Evolutionary conservation across 208 protist species (phyloP).

Genomic region (Leishmania mexicana): DNA sequence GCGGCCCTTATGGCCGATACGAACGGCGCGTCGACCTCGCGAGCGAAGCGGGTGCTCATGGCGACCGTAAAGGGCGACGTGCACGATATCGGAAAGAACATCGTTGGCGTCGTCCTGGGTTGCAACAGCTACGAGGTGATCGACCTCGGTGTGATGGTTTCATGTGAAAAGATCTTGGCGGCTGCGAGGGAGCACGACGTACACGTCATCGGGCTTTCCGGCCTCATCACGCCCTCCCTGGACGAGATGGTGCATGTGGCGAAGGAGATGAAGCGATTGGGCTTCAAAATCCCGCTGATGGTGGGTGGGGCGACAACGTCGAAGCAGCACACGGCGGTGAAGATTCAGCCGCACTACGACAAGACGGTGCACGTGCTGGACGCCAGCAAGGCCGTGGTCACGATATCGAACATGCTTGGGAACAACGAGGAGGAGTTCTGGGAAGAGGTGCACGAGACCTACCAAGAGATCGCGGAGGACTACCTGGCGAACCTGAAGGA

Average conservation of each 20-base stretch:
- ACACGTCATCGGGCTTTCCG: constrained; percentile 95
- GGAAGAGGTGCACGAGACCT: constrained; percentile 88
- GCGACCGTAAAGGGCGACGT: constrained; percentile 98
- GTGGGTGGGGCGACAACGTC: constrained; percentile 97
- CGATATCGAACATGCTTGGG: constrained; percentile 80
- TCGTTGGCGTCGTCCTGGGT: constrained; percentile 96
- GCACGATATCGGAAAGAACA: constrained; percentile 99
- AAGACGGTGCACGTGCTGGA: constrained; percentile 94
- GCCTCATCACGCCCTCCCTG: constrained; percentile 97
- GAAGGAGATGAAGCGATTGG: constrained; percentile 91
- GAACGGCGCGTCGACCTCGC: constrained; percentile 22
- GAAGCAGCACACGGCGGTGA: constrained; percentile 97
- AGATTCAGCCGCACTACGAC: constrained; percentile 94
- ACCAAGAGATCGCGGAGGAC: constrained; percentile 93
- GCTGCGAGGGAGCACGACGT: constrained; percentile 79
- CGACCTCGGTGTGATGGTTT: constrained; percentile 95
- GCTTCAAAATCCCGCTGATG: constrained; percentile 90
- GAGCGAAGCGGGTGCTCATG: constrained; percentile 82
- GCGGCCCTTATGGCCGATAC: constrained; percentile 19
- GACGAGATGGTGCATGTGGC: constrained; percentile 97
- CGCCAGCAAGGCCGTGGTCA: constrained; percentile 92
- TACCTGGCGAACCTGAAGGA: constrained; percentile 93
- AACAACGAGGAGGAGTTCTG: constrained; percentile 65
- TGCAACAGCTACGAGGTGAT: constrained; percentile 97
- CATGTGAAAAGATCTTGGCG: constrained; percentile 93